phyloP scores from a whole-genome alignment of 2,329 filamentous ascomycete species.

The Ophiostoma quercus region DNA sequence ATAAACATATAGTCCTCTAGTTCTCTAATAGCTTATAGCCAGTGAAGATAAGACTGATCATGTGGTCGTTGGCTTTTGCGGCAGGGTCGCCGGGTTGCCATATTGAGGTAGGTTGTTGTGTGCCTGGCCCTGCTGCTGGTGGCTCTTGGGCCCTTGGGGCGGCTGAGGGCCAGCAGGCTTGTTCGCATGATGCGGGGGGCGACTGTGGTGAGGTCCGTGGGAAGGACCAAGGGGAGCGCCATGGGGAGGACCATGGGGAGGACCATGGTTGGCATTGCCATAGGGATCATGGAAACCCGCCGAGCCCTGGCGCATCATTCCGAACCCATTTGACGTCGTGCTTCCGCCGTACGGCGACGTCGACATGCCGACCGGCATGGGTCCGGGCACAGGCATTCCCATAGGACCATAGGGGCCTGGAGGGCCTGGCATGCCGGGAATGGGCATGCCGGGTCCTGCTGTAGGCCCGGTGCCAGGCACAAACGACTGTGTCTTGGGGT shows the following conservation, averaged over 20 bases:
- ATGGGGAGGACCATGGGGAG: neutral
- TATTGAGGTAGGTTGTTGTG: constrained; percentile 53
- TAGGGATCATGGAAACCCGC: constrained; percentile 36
- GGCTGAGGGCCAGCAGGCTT: constrained; percentile 26
- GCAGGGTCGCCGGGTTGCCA: constrained; percentile 55
- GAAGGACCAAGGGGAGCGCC: neutral
- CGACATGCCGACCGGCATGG: constrained; percentile 16
- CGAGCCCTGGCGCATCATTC: constrained; percentile 54
- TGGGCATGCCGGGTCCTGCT: constrained; percentile 31
- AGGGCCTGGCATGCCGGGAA: neutral
- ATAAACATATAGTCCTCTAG: neutral
- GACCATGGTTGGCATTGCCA: neutral
- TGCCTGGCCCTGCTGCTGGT: constrained; percentile 34
- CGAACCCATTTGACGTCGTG: constrained; percentile 39
- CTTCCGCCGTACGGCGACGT: constrained; percentile 42
- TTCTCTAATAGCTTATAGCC: neutral
- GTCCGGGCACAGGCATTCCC: constrained; percentile 2
- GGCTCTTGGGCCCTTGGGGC: constrained; percentile 31
- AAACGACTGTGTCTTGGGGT: constrained; percentile 90
- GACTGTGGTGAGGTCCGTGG: neutral
- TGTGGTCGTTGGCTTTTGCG: constrained; percentile 51
- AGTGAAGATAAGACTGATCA: constrained; percentile 22
- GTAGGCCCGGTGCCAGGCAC: constrained; percentile 58
- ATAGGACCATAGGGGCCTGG: neutral
- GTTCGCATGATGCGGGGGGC: constrained; percentile 21